Evolutionary conservation across 129 eudicot genomes (phyloP), one percentile per base, ranked within the genome.

Genomic region (Lonicera japonica): DNA sequence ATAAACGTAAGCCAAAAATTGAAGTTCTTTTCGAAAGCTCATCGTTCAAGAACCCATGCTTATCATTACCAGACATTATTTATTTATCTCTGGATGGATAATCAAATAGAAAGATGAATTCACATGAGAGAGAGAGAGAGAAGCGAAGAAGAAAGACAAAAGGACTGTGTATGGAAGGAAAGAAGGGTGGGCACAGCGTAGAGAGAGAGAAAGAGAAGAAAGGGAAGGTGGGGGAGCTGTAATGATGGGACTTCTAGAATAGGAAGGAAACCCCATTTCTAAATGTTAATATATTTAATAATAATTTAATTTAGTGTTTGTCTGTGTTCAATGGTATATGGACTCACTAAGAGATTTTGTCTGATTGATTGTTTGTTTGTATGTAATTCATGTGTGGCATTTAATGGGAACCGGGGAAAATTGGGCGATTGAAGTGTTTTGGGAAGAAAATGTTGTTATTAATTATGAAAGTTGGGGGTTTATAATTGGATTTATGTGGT

Each of bases 1-100:
- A 82, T 46, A 88, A 80, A 48, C 86, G 80, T 50, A 88, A 60
- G 19, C 94, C 94, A 67, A 88, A 85, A 38, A 85, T 85, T 24
- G 94, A 82, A 67, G 94, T 88, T 23, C 64, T 58, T 47, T 70
- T 82, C 0, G 94, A 84, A 25, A 88, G 94, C 65, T 82, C 70
- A 63, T 88, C 85, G 77, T 77, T 77, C 7, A 88, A 77, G 64
- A 72, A 82, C 41, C 81, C 80, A 43, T 43, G 50, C 16, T 43
- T 43, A 43, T 43, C 50, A 43, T 29, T 29, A 23, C 74, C 71
- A 43, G 50, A 3, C 50, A 43, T 43, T 29, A 29, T 29, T 43
- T 14, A 14, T 4, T 43, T 14, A 10, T 43, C 13, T 43, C 8
- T 43, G 14, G 1, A 8, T 43, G 1, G 13, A 43, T 43, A 43